Evolutionary conservation across 2,329 filamentous ascomycete species (phyloP), one percentile per base, ranked within the genome.

Genomic region (Colletotrichum graminicola): DNA sequence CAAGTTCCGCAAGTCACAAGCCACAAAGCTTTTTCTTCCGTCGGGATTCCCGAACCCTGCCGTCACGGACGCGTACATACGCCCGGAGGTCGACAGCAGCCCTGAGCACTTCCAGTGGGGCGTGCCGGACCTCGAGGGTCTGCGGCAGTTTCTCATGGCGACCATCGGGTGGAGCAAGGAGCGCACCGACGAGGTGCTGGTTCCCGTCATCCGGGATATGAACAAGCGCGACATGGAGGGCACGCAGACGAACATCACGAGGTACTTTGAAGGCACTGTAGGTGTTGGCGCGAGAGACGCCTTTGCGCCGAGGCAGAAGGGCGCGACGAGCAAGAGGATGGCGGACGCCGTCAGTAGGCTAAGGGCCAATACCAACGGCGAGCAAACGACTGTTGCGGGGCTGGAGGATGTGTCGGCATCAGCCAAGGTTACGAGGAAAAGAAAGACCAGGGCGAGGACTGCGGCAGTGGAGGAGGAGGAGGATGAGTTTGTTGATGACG

Each of bases 151-250:
- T 77, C 85, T 99, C 47, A 97, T 97, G 93, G 85, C 89, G 1
- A 98, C 95, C 2, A 94, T 99, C 75, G 96, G 96, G 0, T 99
- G 96, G 96, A 91, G 87, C 66, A 91, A 93, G 79, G 95, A 98
- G 80, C 87, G 94, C 10, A 98, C 95, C 0, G 96, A 99, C 77
- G 96, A 99, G 80, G 93, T 99, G 2, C 88, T 99, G 1, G 94
- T 99, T 1, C 96, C 96, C 0, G 97, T 99, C 1, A 96, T 99
- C 74, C 88, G 91, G 67, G 96, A 99, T 77, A 97, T 99, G 93
- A 98, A 98, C 79, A 89, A 90, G 5, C 88, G 96, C 49, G 93
- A 94, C 74, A 87, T 90, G 36, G 96, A 98, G 82, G 96, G 96
- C 8, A 98, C 95, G 23, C 96, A 99, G 84, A 91, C 91, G 70